Evolutionary conservation across 2,329 filamentous ascomycete genomes (phyloP), one percentile per base, ranked within the genome.

Genomic region (Nakataea oryzae): DNA sequence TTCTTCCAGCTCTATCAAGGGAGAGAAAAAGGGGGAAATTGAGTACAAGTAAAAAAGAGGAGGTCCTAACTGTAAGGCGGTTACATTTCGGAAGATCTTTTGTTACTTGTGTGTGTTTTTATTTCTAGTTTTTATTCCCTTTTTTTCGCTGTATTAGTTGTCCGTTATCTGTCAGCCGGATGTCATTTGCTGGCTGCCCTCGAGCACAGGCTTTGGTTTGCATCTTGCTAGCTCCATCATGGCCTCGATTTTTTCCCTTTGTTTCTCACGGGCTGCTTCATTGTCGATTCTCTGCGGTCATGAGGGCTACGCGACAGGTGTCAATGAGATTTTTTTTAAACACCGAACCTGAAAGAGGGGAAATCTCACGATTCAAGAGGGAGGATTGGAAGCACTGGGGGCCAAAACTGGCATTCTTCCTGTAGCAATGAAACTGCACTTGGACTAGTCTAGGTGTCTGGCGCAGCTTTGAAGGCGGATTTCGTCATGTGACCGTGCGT

Each of bases 1-100:
- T 29, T 29, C 12, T 12, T 56, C 26, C 26, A 60, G 59, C 54
- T 59, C 58, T 2, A 54, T 57, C 60, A 24, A 61, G 41, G 29
- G 50, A 26, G 60, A 58, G 61, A 64, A 62, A 59, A 64, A 62
- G 62, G 62, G 26, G 61, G 29, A 21, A 27, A 58, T 47, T 17
- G 62, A 29, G 41, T 59, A 26, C 59, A 63, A 60, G 13, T 61
- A 54, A 28, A 14, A 21, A 6, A 5, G 13, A 47, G 41, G 41
- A 47, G 34, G 41, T 21, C 41, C 41, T 21, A 47, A 21, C 34
- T 21, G 41, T n/a, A n/a, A n/a, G n/a, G n/a, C n/a, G n/a, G 41
- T 21, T 47, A 9, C 41, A 47, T 47, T 7, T 47, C n/a, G 41
- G 41, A n/a, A n/a, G 17, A 47, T 14, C 41, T 47, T 47, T n/a